Evolutionary conservation across 1,139 yeast species (phyloP).

Genomic region (Candida pseudoviswanathii): DNA sequence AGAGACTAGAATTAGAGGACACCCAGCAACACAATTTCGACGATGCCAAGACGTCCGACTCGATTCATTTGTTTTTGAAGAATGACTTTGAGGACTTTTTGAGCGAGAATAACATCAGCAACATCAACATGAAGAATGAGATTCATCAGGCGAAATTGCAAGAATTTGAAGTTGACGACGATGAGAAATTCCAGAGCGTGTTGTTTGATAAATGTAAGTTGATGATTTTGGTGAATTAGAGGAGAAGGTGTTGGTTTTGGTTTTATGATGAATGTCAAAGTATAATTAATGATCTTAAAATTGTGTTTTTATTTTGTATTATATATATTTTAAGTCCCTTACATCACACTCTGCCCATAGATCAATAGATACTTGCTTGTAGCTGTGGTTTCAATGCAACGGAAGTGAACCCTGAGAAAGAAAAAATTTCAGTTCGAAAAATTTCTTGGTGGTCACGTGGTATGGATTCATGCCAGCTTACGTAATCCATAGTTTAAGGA

Average conservation of each 20-base stretch:
- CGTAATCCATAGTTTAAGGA: too few relatives aligned
- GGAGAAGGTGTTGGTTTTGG: not conserved
- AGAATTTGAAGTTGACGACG: conserved; percentile 43
- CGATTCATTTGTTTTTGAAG: conserved; percentile 38
- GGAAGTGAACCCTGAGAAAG: too few relatives aligned
- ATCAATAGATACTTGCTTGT: too few relatives aligned
- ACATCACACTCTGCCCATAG: too few relatives aligned
- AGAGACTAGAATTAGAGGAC: conserved; percentile 51
- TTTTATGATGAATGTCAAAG: not conserved
- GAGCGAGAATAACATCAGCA: conserved; percentile 30
- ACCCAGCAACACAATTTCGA: conserved; percentile 17
- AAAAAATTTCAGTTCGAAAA: too few relatives aligned
- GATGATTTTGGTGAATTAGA: conserved; percentile 28
- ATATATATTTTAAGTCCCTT: conserved; percentile 1
- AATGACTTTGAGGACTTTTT: conserved; percentile 46
- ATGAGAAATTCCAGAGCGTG: conserved; percentile 43
- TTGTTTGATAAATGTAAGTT: conserved; percentile 50
- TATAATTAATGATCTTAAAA: not conserved
- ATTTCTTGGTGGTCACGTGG: too few relatives aligned
- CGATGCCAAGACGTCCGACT: conserved; percentile 17
- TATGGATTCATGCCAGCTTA: too few relatives aligned
- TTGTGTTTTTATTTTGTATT: conserved; percentile 3
- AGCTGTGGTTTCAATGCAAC: too few relatives aligned
- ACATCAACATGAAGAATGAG: conserved; percentile 26
- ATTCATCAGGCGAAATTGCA: conserved; percentile 25